Evolutionary conservation across 169 alveolate species (phyloP).

Genomic region (Cryptosporidium sp.): DNA sequence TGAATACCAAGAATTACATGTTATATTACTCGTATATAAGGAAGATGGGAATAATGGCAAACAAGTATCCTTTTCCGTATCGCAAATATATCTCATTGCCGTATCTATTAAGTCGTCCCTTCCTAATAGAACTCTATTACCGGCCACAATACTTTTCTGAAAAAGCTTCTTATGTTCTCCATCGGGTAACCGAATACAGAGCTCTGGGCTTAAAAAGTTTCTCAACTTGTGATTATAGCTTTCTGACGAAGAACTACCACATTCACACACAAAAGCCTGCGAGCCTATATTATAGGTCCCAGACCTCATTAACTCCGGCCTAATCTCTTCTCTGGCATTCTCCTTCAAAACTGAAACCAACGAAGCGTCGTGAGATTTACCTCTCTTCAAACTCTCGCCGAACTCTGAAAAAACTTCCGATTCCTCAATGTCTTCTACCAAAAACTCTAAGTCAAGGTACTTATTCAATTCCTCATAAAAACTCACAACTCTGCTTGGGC

Average conservation of each 20-base stretch:
- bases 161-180: neutral
- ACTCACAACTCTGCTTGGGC: conserved; percentile 22
- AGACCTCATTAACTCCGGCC: conserved; percentile 25
- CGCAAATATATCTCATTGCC: conserved; percentile 63
- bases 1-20: conserved; percentile 62
- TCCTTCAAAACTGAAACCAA: neutral
- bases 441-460: conserved; percentile 45
- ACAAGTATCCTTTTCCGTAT: conserved; percentile 2
- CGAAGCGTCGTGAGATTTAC: conserved; percentile 51
- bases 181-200: neutral
- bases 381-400: conserved; percentile 23
- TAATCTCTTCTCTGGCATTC: neutral
- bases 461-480: conserved; percentile 35
- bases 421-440: conserved; percentile 13
- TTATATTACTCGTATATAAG: conserved; percentile 37
- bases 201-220: conserved; percentile 7
- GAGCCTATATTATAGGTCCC: conserved; percentile 44
- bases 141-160: neutral
- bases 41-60: conserved; percentile 65
- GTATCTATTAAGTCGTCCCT: conserved; percentile 52
- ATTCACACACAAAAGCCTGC: neutral
- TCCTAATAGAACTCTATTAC: neutral
- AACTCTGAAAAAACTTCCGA: neutral
- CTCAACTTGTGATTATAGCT: neutral
- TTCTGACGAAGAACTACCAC: neutral